Evolutionary conservation across 306 rosid species (phyloP).

Genomic region (Morella rubra): DNA sequence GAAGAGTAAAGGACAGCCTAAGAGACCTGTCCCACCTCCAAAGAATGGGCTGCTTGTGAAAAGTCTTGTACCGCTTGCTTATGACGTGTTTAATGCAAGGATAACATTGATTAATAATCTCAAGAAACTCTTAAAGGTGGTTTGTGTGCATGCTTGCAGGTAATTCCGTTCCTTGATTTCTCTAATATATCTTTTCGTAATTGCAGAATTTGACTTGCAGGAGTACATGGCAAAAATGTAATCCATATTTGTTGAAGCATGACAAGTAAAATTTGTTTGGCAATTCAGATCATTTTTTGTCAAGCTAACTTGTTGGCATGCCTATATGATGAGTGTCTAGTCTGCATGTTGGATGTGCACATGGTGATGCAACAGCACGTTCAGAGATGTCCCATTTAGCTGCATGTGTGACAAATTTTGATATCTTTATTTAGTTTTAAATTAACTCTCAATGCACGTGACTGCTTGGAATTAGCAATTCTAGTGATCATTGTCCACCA

Average conservation of each 20-base stretch:
- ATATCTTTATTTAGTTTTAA: background rate
- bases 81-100: slow-evolving; percentile 75
- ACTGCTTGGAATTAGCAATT: background rate
- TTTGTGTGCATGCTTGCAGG: slow-evolving; percentile 92
- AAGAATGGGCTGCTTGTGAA: slow-evolving; percentile 82
- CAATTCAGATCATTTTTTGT: background rate
- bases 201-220: slow-evolving; percentile 13
- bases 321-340: background rate
- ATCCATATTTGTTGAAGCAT: background rate
- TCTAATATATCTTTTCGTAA: slow-evolving; percentile 8
- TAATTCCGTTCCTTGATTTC: slow-evolving; percentile 32
- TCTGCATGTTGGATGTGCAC: background rate
- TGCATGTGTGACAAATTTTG: background rate
- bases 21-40: slow-evolving; percentile 62
- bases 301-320: background rate
- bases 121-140: slow-evolving; percentile 80
- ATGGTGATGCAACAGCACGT: background rate
- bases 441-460: background rate
- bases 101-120: slow-evolving; percentile 79
- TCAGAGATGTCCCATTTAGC: background rate
- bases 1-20: slow-evolving; percentile 65
- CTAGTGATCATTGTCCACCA: background rate
- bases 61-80: slow-evolving; percentile 72
- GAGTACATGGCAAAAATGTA: slow-evolving; percentile 12
- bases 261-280: background rate